phyloP scores from a whole-genome alignment of 2,329 filamentous ascomycete genomes.

The Cadophora gregata region DNA sequence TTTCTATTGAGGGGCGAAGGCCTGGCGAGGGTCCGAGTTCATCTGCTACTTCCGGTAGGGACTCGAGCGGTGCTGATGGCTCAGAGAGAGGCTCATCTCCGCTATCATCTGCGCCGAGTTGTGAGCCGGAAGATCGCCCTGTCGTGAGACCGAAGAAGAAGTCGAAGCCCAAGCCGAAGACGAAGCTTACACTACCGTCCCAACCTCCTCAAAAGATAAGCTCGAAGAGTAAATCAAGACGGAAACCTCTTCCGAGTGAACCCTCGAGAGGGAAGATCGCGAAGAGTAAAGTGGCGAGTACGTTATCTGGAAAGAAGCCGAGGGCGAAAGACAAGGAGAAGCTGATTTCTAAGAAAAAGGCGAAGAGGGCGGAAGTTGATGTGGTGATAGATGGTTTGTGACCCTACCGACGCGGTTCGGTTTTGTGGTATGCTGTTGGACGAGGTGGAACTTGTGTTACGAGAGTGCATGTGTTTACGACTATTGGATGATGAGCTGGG shows the following conservation, averaged over 20 bases:
- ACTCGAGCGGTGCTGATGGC: conserved; percentile 8
- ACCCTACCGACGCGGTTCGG: background rate
- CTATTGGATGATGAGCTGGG: background rate
- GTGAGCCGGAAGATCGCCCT: conserved; percentile 1
- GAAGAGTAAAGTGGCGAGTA: background rate
- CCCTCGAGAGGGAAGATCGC: background rate
- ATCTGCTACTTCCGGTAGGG: background rate
- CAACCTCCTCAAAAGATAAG: background rate
- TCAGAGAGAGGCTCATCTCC: conserved; percentile 14
- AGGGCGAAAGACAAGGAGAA: background rate
- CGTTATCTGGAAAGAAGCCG: background rate
- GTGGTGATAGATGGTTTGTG: background rate
- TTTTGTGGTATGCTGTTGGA: background rate
- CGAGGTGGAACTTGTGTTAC: background rate
- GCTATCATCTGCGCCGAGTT: conserved; percentile 19
- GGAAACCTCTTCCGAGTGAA: background rate
- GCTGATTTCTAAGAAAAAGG: background rate
- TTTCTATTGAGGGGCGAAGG: conserved; percentile 13
- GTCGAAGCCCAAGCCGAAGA: background rate
- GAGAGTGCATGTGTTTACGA: background rate
- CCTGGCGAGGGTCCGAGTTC: background rate
- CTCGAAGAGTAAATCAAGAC: background rate
- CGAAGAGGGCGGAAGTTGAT: background rate
- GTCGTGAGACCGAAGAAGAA: background rate
- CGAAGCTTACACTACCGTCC: background rate